A percentile compares a stretch with the other conserved stretches of the same genome.
These are phyloP conservation scores for Arthrobotrys musiformis DNA, from an alignment of 2,329 filamentous ascomycete genomes.

Conservation along the genomic window DNA sequence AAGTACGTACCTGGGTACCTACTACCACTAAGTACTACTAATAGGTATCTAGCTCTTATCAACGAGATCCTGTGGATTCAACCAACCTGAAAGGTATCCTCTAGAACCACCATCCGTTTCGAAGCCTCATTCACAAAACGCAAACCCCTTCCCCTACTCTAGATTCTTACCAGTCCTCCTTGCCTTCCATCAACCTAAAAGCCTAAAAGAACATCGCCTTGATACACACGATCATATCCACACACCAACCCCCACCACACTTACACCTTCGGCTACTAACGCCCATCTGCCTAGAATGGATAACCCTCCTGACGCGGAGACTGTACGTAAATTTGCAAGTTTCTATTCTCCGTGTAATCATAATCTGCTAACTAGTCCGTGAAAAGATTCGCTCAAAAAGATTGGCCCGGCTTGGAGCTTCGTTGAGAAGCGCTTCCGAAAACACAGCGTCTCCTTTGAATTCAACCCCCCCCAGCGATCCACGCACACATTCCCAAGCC, in stretches of 20 bases:
- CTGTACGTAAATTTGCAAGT: not conserved
- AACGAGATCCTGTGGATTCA: conserved; percentile 6
- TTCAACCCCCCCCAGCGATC: not conserved
- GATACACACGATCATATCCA: too few species aligned
- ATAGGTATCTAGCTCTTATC: not conserved
- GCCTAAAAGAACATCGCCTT: too few species aligned
- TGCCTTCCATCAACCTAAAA: too few species aligned
- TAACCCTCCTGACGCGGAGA: conserved; percentile 37
- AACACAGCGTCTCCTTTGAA: not conserved
- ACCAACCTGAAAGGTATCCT: too few species aligned
- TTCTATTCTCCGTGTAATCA: not conserved
- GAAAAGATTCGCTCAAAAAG: conserved; percentile 41
- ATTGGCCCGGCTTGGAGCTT: conserved; percentile 41
- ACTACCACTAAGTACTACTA: too few species aligned
- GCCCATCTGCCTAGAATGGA: conserved; percentile 16
- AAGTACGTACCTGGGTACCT: too few species aligned
- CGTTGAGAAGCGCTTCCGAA: conserved; percentile 1
- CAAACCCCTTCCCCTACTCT: too few species aligned
- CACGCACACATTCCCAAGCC: not conserved
- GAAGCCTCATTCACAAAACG: too few species aligned
- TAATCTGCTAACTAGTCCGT: not conserved
- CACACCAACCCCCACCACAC: not conserved
- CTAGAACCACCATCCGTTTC: too few species aligned
- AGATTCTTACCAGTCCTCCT: too few species aligned
- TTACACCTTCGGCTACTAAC: not conserved